Evolutionary conservation across 139 green algal genomes (phyloP).

Genomic region (Chlorella vulgaris): DNA sequence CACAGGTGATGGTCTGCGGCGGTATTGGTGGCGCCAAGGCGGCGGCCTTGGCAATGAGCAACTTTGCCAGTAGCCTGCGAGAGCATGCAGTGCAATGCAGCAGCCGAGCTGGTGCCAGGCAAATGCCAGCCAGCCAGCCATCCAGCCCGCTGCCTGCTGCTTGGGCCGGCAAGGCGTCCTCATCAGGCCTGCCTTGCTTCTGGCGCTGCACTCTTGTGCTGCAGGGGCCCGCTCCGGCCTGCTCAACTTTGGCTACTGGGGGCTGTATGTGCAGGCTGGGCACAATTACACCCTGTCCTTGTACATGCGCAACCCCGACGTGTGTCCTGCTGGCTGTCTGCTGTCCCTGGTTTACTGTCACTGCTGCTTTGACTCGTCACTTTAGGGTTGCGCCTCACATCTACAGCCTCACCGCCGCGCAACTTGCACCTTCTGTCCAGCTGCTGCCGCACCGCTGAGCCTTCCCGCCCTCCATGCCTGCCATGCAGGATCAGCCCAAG

Average conservation of each 20-base stretch:
- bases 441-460: neutral
- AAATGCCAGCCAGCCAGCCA: too few species aligned
- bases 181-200: neutral
- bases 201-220: too few species aligned
- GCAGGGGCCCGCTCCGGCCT: conserved; percentile 25
- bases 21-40: neutral
- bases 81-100: neutral
- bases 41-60: neutral
- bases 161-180: neutral
- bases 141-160: too few species aligned
- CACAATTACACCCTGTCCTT: conserved; percentile 39
- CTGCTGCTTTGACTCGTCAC: too few species aligned
- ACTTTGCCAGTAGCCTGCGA: neutral
- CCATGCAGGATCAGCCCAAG: neutral
- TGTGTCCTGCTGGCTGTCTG: neutral
- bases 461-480: neutral
- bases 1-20: neutral
- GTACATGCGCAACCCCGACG: conserved; percentile 5
- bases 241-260: conserved; percentile 53
- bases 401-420: too few species aligned
- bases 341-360: neutral
- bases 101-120: too few species aligned
- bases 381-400: too few species aligned
- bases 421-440: too few species aligned
- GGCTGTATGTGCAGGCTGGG: conserved; percentile 23